Evolutionary conservation across 495 filamentous ascomycete species (phyloP).

Genomic region (Venustampulla echinocandica): DNA sequence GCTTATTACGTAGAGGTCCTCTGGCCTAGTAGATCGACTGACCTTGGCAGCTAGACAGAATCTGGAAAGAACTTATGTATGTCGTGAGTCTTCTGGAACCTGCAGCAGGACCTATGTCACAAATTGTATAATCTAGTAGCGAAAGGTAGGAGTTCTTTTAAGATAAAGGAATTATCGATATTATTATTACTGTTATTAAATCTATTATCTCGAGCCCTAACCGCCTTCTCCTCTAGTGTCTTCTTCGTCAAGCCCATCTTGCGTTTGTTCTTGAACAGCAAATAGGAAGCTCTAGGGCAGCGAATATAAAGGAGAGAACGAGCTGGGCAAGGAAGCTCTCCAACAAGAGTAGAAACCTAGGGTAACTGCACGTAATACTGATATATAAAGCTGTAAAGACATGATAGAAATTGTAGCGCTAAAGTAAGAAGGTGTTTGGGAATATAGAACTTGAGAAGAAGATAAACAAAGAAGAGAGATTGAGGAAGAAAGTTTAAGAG

Average conservation of each 20-base stretch:
- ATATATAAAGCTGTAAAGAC: not conserved
- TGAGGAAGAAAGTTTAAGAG: constrained; percentile 4
- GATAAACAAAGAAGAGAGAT: constrained; percentile 1
- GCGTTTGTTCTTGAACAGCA: not conserved
- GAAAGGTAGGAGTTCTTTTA: constrained; percentile 6
- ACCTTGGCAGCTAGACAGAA: too few species aligned
- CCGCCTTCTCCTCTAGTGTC: constrained; percentile 7
- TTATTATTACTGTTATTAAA: constrained; percentile 5
- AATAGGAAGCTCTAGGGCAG: not conserved
- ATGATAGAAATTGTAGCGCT: not conserved
- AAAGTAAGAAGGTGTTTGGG: constrained; percentile 3
- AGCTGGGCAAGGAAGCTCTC: not conserved
- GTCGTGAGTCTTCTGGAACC: too few species aligned
- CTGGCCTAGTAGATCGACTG: too few species aligned
- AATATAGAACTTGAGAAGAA: constrained; percentile 5
- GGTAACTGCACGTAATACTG: not conserved
- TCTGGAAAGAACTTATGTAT: too few species aligned
- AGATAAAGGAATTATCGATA: constrained; percentile 6
- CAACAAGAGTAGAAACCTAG: not conserved
- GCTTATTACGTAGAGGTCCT: too few species aligned
- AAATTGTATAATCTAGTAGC: constrained; percentile 4
- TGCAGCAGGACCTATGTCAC: too few species aligned
- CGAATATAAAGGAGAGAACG: not conserved
- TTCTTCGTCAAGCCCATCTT: constrained; percentile 1
- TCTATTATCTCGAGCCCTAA: constrained; percentile 7